Base-by-base conservation (phyloP, 495 filamentous ascomycete species). In the Antarctomyces pellizariae region DNA sequence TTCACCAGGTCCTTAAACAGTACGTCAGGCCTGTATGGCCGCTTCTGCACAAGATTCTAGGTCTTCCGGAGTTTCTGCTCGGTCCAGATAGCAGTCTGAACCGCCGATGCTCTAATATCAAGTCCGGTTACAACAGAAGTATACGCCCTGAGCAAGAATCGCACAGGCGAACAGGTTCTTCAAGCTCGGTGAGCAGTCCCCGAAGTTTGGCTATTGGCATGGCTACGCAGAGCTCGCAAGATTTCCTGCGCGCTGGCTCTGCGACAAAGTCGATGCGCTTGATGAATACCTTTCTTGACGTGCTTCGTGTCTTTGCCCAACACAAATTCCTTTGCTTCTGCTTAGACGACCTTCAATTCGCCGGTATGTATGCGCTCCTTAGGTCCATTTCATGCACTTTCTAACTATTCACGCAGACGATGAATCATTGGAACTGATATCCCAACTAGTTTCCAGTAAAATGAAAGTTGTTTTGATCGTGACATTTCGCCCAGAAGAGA, bases 311-410 rank as follows among this genome's bases (percentile, higher is more conserved):
- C 14, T 61, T 92, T 20, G 70, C 75, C 1, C 58, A 67, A 3
- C 68, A 71, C 35, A 77, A 73, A 37, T 63, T 89, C 41, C 77
- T 90, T 18, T 79, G 72, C 38, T 62, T 89, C 19, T 79, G 69
- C 35, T 48, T 90, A 4, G 82, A 92, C 39, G 80, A 92, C 42
- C 52, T 89, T 10, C 78, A 90, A 37, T 79, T 72, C 42, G 76
- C 78, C 10, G n/a, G n/a, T n/a, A n/a, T n/a, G n/a, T n/a, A n/a
- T n/a, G n/a, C n/a, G n/a, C n/a, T n/a, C n/a, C n/a, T n/a, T n/a
- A n/a, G n/a, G n/a, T n/a, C n/a, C n/a, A n/a, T n/a, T n/a, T n/a
- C n/a, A n/a, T n/a, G n/a, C n/a, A n/a, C n/a, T n/a, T n/a, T n/a
- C n/a, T n/a, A n/a, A n/a, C n/a, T n/a, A n/a, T n/a, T n/a, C n/a